These are phyloP conservation scores for Fusarium sp. DNA, from an alignment of 2,329 filamentous ascomycete species.

Conservation along the genomic window DNA sequence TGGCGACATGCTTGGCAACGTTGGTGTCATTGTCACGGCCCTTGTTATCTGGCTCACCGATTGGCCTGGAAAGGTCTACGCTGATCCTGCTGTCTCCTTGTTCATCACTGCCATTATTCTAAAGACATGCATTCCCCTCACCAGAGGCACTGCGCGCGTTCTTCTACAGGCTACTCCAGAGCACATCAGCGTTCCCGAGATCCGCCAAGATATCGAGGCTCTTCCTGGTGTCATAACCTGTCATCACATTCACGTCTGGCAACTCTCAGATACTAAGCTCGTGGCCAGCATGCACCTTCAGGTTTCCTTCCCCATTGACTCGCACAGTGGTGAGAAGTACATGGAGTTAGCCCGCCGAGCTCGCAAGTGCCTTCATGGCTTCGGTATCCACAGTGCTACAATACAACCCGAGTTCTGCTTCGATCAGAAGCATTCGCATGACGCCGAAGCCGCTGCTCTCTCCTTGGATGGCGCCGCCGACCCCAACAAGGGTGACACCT, in stretches of 20 bases:
- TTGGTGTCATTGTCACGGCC: constrained; percentile 87
- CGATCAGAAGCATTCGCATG: constrained; percentile 62
- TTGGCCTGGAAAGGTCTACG: constrained; percentile 86
- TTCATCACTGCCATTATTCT: constrained; percentile 89
- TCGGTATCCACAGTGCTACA: constrained; percentile 96
- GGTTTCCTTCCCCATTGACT: constrained; percentile 90
- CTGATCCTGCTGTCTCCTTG: constrained; percentile 92
- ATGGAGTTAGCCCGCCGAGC: constrained; percentile 91
- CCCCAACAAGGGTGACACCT: constrained; percentile 54
- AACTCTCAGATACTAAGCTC: constrained; percentile 93
- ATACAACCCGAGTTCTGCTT: constrained; percentile 93
- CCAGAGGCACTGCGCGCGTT: constrained; percentile 85
- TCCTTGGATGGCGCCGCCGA: constrained; percentile 55
- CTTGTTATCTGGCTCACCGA: constrained; percentile 92
- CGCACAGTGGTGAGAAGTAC: constrained; percentile 83
- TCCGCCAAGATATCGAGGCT: constrained; percentile 89
- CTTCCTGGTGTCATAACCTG: constrained; percentile 90
- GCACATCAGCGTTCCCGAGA: constrained; percentile 88
- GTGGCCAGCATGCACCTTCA: constrained; percentile 95
- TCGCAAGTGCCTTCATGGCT: constrained; percentile 90
- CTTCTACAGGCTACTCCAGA: constrained; percentile 94
- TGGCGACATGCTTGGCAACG: constrained; percentile 87
- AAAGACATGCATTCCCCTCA: constrained; percentile 82
- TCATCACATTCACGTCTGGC: constrained; percentile 98
- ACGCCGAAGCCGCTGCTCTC: constrained; percentile 55